phyloP scores from a whole-genome alignment of 495 filamentous ascomycete species.

The Viridothelium virens region DNA sequence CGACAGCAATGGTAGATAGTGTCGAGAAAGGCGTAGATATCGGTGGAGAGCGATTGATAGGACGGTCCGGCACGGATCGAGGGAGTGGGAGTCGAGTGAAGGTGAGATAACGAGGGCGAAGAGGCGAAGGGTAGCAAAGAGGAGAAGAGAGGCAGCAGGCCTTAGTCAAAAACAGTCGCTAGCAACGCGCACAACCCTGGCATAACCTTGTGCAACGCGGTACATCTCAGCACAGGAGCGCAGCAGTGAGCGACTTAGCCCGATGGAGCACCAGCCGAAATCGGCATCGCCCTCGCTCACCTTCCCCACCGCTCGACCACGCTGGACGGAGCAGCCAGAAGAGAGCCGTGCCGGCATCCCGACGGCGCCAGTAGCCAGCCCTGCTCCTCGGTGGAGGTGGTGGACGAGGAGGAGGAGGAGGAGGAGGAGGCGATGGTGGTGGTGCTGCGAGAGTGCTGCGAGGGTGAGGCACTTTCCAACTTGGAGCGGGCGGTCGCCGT shows the following conservation, averaged over 20 bases:
- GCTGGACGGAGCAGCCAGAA: too few species aligned
- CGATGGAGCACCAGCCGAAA: background rate
- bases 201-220: slow-evolving; percentile 9
- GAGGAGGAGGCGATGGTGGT: background rate
- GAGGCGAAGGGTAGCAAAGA: slow-evolving; percentile 12
- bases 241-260: background rate
- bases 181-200: slow-evolving; percentile 2
- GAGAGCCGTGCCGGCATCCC: too few species aligned
- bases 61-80: background rate
- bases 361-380: too few species aligned
- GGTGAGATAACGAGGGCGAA: slow-evolving; percentile 11
- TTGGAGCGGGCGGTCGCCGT: background rate
- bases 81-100: slow-evolving; percentile 8
- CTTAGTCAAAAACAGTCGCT: background rate
- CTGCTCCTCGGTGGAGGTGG: too few species aligned
- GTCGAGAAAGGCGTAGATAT: background rate
- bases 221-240: slow-evolving; percentile 3
- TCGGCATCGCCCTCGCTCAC: slow-evolving; percentile 7
- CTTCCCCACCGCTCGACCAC: background rate
- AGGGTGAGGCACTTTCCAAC: background rate
- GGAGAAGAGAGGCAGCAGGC: background rate
- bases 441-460: background rate
- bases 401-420: too few species aligned
- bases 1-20: background rate
- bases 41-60: background rate